A percentile compares a stretch with the other conserved stretches of the same genome.
These are phyloP conservation scores for Eutrema yunnanense DNA, from an alignment of 345 rosid genomes.

Conservation along the genomic window DNA sequence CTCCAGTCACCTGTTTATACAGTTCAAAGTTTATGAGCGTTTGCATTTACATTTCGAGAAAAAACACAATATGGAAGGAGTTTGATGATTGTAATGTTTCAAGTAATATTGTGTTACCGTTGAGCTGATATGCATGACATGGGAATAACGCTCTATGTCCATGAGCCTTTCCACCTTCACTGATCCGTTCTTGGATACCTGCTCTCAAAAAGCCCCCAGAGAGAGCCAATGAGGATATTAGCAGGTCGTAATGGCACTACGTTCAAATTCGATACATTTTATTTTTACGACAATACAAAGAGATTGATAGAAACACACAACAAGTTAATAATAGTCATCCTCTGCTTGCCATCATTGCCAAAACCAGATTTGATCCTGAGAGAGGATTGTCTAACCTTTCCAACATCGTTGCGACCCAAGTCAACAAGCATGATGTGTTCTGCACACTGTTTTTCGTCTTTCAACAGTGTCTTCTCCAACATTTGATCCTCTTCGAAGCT, in stretches of 20 bases:
- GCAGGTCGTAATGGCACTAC: background rate
- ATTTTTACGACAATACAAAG: background rate
- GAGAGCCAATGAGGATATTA: background rate
- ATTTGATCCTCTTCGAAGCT: constrained; percentile 64
- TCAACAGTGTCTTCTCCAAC: constrained; percentile 57
- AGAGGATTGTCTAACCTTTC: constrained; percentile 44
- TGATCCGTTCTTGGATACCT: constrained; percentile 73
- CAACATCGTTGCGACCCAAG: constrained; percentile 91
- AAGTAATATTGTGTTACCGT: constrained; percentile 36
- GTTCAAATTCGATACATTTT: background rate
- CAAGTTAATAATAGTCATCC: no score
- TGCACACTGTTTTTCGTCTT: constrained; percentile 78
- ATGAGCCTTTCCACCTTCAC: constrained; percentile 81
- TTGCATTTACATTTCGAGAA: background rate
- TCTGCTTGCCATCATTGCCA: background rate
- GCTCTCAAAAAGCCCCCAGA: background rate
- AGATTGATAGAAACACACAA: background rate
- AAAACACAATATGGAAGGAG: background rate
- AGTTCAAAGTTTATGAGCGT: background rate
- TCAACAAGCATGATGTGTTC: constrained; percentile 96
- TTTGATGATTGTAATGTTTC: background rate
- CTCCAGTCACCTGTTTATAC: constrained; percentile 63
- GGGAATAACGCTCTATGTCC: constrained; percentile 83
- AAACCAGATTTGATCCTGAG: background rate
- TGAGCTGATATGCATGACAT: constrained; percentile 96